Base-by-base conservation (phyloP, 2,329 filamentous ascomycete species). In the Penicillium psychrosexuale region DNA sequence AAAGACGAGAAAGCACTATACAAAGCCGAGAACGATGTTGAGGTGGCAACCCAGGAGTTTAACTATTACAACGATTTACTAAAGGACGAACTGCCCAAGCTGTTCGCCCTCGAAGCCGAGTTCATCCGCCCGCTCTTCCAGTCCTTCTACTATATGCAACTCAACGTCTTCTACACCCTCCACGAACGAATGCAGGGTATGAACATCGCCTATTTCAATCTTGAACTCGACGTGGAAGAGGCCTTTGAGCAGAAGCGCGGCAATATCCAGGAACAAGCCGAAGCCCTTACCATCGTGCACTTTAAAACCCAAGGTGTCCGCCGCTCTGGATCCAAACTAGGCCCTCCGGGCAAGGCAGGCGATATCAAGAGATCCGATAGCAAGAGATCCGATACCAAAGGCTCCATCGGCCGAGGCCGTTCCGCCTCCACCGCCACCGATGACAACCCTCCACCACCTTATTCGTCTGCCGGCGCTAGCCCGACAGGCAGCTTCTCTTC, bases 111-210 rank as follows among this genome's bases (percentile, higher is more conserved):
- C 17, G 94, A 99, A 74, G 84, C 87, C 61, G 89, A 97, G 73
- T 97, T 99, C 73, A 99, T 99, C 73, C 87, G 90, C 64, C 94
- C 94, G 3, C 84, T 99, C 8, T 99, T 99, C 81, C 94, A 97
- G 73, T 96, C 90, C 9, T 99, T 99, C 78, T 99, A 99, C 78
- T 99, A 97, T 80, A 99, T 99, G 94, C 94, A 99, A 75, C 84
- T 99, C 62, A 99, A 99, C 75, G 90, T 99, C 62, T 99, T 97
- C 75, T 99, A 99, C 76, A 99, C 94, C 1, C 81, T 99, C 51
- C 94, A 99, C 73, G 93, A 97, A 76, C 91, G 88, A 76, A 99
- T 99, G 94, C 94, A 99, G 77, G 86, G 83, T 63, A 91, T 95
- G 72, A 92, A 97, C 69, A 99, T 99, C 70, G 91, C 91, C 58